Base-by-base conservation (phyloP, 768 basidiomycete genomes). In the Kwoniella europaea region DNA sequence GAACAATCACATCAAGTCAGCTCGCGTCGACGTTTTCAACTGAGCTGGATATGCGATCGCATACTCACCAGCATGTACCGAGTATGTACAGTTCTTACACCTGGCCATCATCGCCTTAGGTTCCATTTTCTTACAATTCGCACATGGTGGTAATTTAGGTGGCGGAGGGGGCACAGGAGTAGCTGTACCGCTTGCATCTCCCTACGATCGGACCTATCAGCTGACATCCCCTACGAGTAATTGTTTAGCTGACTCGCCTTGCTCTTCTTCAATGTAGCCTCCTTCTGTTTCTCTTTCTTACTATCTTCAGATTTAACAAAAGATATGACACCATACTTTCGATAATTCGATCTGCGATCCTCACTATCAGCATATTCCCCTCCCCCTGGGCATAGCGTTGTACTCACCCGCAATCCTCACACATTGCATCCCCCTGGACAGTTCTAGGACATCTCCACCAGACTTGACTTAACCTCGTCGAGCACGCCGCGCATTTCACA, bases 391-490 rank as follows among this genome's bases (percentile, higher is more conserved):
- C 50, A 35, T 24, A 64, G 22, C 5, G 53, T 54, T 46, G 3
- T 29, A 12, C 82, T 76, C 65, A 81, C 80, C 94, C 94, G 78
- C 94, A 97, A 35, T 83, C 86, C 57, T 95, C 92, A 80, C 94
- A 97, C 64, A 96, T 88, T 50, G 93, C 88, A 69, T 87, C 87
- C 1, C 91, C 91, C 0, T 86, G 83, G n/a, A 95, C 87, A 22
- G 91, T 91, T 79, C 92, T 92, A 2, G 94, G 94, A 15, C 93
- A 93, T 81, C 91, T 92, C 93, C 93, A 97, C 94, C 94, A 97
- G 2, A 84, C 85, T 46, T 86, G 86, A 6, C 91, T 91, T 70
- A 93, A 91, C 66, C 90, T 89, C 7, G 91, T 92, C 60, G 91
- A 87, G 82, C 94, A 97, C 3, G 92, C 92, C 44, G 91, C 93